Conservation (phyloP, 768 basidiomycete species). For the Phaffia australis region DNA sequence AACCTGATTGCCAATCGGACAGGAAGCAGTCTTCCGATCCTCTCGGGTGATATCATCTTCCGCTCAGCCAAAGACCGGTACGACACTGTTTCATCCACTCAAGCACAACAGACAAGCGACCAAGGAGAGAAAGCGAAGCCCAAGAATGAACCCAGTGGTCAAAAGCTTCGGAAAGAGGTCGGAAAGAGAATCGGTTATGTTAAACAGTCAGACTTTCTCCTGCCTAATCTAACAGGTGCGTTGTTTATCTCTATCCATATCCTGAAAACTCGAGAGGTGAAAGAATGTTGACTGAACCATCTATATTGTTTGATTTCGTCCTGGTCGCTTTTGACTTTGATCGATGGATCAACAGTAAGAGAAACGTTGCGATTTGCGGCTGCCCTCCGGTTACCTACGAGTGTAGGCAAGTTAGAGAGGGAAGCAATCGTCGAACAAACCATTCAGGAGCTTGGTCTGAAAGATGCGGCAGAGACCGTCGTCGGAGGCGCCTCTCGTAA, state of each 20-base stretch:
- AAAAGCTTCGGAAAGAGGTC: slow-evolving; percentile 29
- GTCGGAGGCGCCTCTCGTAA: slow-evolving; percentile 53
- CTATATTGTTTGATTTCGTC: background rate
- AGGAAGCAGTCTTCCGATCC: slow-evolving; percentile 33
- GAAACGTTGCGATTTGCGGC: slow-evolving; percentile 42
- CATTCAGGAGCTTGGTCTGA: slow-evolving; percentile 41
- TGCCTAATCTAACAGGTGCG: slow-evolving; percentile 41
- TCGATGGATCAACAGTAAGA: slow-evolving; percentile 32
- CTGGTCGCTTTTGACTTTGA: background rate
- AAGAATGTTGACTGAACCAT: background rate
- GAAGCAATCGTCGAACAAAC: slow-evolving; percentile 42
- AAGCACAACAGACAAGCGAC: slow-evolving; percentile 30
- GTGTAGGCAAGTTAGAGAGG: slow-evolving; percentile 33
- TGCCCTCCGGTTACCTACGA: slow-evolving; percentile 43
- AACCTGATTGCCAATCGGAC: slow-evolving; percentile 37
- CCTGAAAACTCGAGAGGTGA: background rate
- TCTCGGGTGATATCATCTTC: slow-evolving; percentile 30
- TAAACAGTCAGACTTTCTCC: slow-evolving; percentile 40
- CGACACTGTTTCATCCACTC: background rate
- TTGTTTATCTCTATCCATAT: background rate
- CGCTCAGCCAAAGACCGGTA: background rate
- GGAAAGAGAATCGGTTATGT: slow-evolving; percentile 41
- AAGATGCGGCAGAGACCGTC: slow-evolving; percentile 42
- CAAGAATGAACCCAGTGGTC: slow-evolving; percentile 19
- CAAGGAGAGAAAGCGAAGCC: slow-evolving; percentile 10